Base-by-base conservation (phyloP, 768 basidiomycete species). In the Lepiota brunneoincarnata region DNA sequence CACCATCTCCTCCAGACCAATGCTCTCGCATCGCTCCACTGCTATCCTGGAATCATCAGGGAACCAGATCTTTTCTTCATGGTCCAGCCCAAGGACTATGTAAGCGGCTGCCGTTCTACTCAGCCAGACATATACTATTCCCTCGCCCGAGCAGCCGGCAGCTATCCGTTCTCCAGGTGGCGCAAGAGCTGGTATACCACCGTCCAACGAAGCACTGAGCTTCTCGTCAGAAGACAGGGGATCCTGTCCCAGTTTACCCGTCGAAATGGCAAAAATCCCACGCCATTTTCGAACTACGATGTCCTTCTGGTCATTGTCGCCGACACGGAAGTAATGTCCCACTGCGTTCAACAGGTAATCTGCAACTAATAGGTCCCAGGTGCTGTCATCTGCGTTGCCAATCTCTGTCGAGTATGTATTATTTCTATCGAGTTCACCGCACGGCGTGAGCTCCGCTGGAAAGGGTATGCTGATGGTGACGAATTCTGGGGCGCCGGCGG, bases 41-140 rank as follows among this genome's bases (percentile, higher is more conserved):
- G 72, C 78, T 12, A 84, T 71, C 17, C 72, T 66, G 53, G 79
- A 73, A 3, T 73, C 70, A 17, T 73, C 69, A 2, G 86, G 86
- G 55, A 87, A 73, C 75, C 77, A 71, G n/a, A n/a, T n/a, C n/a
- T n/a, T n/a, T 12, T 60, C 64, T 34, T 61, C 41, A 24, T 59
- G 64, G 43, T 66, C 66, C 42, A 51, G 57, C 35, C 61, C 77
- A 3, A 83, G 66, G 3, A 90, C 69, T 85, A 86, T 86, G 49
- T 70, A 59, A 10, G 82, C 86, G 17, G 87, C 64, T 6, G 81
- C 83, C 51, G 76, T 74, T 3, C 81, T 79, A 52, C 82, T 75
- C 64, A 83, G 63, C 84, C 86, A 87, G 0, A 83, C 85, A 58
- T 86, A 79, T 3, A 79, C 80, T 87, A 88, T 87, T 1, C 87